Conservation (phyloP, 2,329 filamentous ascomycete species). For the Fulvia fulva region DNA sequence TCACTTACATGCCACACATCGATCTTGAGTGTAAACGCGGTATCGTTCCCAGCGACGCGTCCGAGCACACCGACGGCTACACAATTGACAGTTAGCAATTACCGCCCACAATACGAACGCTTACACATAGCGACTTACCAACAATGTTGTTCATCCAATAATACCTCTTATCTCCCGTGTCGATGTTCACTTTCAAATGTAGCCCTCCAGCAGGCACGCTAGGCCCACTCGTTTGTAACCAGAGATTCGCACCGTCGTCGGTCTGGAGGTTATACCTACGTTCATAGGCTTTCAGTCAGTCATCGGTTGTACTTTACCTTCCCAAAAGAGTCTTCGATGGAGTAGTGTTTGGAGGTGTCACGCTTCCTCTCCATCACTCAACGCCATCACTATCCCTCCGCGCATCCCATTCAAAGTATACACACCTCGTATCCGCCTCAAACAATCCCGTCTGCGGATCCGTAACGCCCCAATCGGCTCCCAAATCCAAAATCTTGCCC, state of each 20-base stretch:
- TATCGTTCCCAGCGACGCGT: slow-evolving; percentile 11
- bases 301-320: background rate
- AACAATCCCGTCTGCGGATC: slow-evolving; percentile 30
- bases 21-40: slow-evolving; percentile 21
- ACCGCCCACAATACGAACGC: slow-evolving; percentile 27
- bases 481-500: slow-evolving; percentile 33
- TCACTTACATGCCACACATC: slow-evolving; percentile 30
- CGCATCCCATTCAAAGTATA: background rate
- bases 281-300: background rate
- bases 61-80: slow-evolving; percentile 25
- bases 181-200: slow-evolving; percentile 34
- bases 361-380: background rate
- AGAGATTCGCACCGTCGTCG: slow-evolving; percentile 35
- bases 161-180: slow-evolving; percentile 34
- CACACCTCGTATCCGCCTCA: slow-evolving; percentile 32
- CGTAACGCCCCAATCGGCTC: slow-evolving; percentile 38
- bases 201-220: slow-evolving; percentile 28
- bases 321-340: no score
- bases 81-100: slow-evolving; percentile 36
- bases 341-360: no score
- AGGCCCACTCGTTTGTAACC: slow-evolving; percentile 33
- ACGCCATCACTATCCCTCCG: background rate
- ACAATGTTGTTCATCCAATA: slow-evolving; percentile 39
- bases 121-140: background rate
- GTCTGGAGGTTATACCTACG: slow-evolving; percentile 34